A percentile compares a stretch with the other conserved stretches of the same genome.
phyloP scores from a whole-genome alignment of 352 stramenopile species.

The Pythium graminicola region DNA sequence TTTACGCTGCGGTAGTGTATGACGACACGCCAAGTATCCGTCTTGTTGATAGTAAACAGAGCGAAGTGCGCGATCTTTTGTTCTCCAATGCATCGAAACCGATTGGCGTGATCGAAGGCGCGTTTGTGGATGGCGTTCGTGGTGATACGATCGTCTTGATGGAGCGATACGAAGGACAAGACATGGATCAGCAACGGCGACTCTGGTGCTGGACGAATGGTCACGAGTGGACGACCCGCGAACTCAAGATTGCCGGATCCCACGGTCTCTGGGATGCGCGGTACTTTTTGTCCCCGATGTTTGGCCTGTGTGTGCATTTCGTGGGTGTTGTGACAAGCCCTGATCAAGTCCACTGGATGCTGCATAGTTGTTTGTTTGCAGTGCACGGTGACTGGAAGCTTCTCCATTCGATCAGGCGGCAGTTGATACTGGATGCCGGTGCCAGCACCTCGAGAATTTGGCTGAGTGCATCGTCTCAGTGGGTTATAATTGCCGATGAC shows the following conservation, averaged over 20 bases:
- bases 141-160: conserved; percentile 7
- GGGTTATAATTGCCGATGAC: not conserved
- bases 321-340: conserved; percentile 1
- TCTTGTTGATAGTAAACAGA: too few relatives aligned
- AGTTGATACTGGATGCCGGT: too few relatives aligned
- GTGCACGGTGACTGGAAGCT: conserved; percentile 17
- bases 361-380: conserved; percentile 11
- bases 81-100: not conserved
- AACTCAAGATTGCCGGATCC: too few relatives aligned
- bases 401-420: not conserved
- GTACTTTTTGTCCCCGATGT: conserved; percentile 19
- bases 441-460: not conserved
- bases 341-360: not conserved
- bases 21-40: not conserved
- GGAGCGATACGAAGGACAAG: not conserved
- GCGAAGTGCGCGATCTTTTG: too few relatives aligned
- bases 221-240: not conserved
- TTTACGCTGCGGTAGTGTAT: conserved; percentile 7
- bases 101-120: not conserved
- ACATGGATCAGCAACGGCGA: not conserved
- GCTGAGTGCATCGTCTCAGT: conserved; percentile 8
- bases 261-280: not conserved
- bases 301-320: conserved; percentile 23
- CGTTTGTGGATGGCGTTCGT: not conserved
- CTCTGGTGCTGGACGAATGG: conserved; percentile 10